phyloP scores from a whole-genome alignment of 257 asterid genomes.

The Jacaranda mimosifolia region DNA sequence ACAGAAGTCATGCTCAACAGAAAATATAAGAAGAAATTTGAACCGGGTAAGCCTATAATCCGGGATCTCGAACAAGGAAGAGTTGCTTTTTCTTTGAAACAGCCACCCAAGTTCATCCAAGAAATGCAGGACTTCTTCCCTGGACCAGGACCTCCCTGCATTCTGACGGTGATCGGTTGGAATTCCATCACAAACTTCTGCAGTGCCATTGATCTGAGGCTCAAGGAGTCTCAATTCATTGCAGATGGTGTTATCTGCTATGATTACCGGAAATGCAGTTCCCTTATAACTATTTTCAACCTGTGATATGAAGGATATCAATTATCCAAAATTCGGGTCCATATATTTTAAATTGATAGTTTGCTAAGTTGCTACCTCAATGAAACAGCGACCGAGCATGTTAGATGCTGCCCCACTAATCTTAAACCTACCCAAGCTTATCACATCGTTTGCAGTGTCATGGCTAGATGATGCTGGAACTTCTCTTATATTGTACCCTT shows the following conservation, averaged over 20 bases:
- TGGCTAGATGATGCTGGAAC: conserved; percentile 38
- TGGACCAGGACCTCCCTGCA: conserved; percentile 51
- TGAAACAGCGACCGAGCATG: conserved; percentile 75
- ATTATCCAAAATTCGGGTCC: not conserved
- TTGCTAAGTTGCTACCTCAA: conserved; percentile 62
- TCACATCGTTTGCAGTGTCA: conserved; percentile 48
- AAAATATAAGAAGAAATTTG: conserved; percentile 73
- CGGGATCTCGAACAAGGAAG: conserved; percentile 58
- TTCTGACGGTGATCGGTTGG: conserved; percentile 41
- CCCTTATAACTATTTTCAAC: conserved; percentile 73
- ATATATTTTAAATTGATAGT: not conserved
- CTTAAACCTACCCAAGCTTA: conserved; percentile 52
- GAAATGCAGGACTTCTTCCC: conserved; percentile 68
- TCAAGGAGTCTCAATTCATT: conserved; percentile 77
- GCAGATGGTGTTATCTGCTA: conserved; percentile 78
- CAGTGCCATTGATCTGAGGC: conserved; percentile 55
- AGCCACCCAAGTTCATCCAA: conserved; percentile 94
- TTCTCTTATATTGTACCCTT: conserved; percentile 41
- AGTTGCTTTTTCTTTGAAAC: conserved; percentile 72
- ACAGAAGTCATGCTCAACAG: conserved; percentile 83
- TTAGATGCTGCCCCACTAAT: conserved; percentile 44
- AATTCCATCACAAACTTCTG: conserved; percentile 35
- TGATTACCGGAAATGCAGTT: conserved; percentile 75
- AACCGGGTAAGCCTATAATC: conserved; percentile 63
- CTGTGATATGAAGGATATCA: conserved; percentile 45